phyloP scores from a whole-genome alignment of 2,329 filamentous ascomycete genomes.

The Pseudophaeomoniella oleicola region DNA sequence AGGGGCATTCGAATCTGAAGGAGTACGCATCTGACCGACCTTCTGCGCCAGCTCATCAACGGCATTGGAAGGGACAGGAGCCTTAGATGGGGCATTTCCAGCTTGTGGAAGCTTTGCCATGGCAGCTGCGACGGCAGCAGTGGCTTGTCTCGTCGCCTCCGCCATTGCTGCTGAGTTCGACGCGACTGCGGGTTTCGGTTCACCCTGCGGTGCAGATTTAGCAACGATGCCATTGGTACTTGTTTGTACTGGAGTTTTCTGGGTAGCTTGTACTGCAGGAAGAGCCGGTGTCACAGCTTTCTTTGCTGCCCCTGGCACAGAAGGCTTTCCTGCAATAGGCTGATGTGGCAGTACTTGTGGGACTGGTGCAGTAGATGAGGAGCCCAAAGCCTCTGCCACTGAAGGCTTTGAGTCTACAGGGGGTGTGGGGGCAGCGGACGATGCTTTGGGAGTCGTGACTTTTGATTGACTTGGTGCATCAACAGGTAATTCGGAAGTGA shows the following conservation, averaged over 20 bases:
- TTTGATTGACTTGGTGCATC: constrained; percentile 22
- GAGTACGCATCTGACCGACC: constrained; percentile 29
- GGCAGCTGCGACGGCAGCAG: constrained; percentile 33
- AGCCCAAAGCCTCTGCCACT: constrained; percentile 11
- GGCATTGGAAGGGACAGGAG: constrained; percentile 19
- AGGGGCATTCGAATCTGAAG: constrained; percentile 19
- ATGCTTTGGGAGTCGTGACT: constrained; percentile 16
- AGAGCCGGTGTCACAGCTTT: constrained; percentile 27
- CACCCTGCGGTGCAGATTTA: constrained; percentile 10
- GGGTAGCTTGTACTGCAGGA: constrained; percentile 19
- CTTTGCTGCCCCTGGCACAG: constrained; percentile 6
- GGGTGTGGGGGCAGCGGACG: constrained; percentile 10
- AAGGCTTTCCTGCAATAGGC: constrained; percentile 9
- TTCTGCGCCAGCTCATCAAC: constrained; percentile 29
- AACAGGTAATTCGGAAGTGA: constrained; percentile 28
- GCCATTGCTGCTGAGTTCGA: constrained; percentile 22
- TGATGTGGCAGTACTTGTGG: constrained; percentile 6
- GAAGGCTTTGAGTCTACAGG: constrained; percentile 12
- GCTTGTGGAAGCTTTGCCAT: constrained; percentile 31
- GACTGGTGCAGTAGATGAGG: constrained; percentile 5
- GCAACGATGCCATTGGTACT: constrained; percentile 16
- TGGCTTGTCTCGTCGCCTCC: constrained; percentile 33
- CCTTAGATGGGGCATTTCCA: constrained; percentile 8
- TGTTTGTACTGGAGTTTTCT: constrained; percentile 18
- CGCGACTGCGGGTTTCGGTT: constrained; percentile 6